Evolutionary conservation across 345 rosid species (phyloP).

Genomic region (Gossypium bickii): DNA sequence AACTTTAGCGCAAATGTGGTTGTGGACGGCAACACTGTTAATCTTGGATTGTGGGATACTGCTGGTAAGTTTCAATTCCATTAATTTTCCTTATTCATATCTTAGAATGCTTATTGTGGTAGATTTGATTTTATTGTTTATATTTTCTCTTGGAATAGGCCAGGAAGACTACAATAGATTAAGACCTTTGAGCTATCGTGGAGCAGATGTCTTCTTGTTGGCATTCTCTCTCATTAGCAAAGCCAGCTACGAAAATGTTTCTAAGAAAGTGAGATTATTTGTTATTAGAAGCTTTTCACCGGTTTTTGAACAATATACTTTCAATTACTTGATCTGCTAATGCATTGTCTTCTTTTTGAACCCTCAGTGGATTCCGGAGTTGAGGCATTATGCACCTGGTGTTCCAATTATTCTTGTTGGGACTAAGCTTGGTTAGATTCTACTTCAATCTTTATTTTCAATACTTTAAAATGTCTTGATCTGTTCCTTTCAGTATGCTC

Average conservation of each 20-base stretch:
- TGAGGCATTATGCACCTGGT: constrained; percentile 86
- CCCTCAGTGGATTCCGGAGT: constrained; percentile 91
- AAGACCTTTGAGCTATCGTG: constrained; percentile 89
- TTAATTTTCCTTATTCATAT: neutral
- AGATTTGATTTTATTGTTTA: constrained; percentile 4
- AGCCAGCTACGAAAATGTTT: constrained; percentile 88
- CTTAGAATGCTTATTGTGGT: neutral
- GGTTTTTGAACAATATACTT: neutral
- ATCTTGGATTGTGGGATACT: constrained; percentile 97
- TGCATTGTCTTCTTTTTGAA: constrained; percentile 16
- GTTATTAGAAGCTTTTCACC: neutral
- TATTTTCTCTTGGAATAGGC: constrained; percentile 41
- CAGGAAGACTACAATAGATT: constrained; percentile 92
- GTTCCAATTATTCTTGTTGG: constrained; percentile 85
- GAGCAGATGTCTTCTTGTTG: constrained; percentile 85
- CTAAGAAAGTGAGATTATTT: constrained; percentile 56
- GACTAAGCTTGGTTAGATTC: constrained; percentile 67
- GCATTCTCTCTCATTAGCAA: constrained; percentile 91
- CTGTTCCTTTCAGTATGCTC: neutral
- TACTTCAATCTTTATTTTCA: constrained; percentile 9
- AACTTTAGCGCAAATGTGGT: constrained; percentile 98
- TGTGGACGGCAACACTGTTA: constrained; percentile 86
- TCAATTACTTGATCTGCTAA: constrained; percentile 18
- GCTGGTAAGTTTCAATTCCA: constrained; percentile 49
- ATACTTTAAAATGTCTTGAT: neutral